Base-by-base conservation (phyloP, 2,329 filamentous ascomycete genomes). In the Trichoderma pleuroti region DNA sequence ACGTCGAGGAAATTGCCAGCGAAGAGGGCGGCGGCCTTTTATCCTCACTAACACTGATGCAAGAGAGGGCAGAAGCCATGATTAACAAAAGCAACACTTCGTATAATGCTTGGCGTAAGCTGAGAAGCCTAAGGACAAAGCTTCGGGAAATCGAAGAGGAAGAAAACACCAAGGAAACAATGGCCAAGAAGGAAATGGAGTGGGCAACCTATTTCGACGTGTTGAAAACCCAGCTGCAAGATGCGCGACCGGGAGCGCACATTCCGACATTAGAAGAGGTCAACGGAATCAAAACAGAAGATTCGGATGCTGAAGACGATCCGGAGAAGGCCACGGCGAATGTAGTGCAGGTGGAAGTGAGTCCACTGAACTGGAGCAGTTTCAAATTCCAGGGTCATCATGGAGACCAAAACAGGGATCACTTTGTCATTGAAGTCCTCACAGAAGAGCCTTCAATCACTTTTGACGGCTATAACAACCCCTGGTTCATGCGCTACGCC, bases 211-310 rank as follows among this genome's bases (percentile, higher is more conserved):
- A 66, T 39, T 42, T 52, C 26, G 54, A 66, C 42, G 36, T 57
- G 3, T 16, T 66, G 21, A 66, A 56, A 16, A 52, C 34, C 18
- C 49, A 66, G 49, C 24, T 66, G 4, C 63, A 57, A 18, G 54
- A 54, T 16, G 63, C 63, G 14, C 63, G 63, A 8, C 63, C 63
- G 2, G 49, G 49, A 57, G 32, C 26, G 2, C 49, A 54, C 5
- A 66, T 66, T 21, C 63, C 52, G 16, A 57, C n/a, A n/a, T 12
- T 57, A n/a, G 63, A 66, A n/a, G 63, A 66, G 11, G 36, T 66
- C 16, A 52, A 32, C 5, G 49, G 36, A 11, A 36, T 56, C 24
- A 66, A 42, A 21, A 26, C 49, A 18, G 26, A 36, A 6, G 24
- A 30, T 10, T 57, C 36, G 4, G 54, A 66, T 16, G 63, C 56